Base-by-base conservation (phyloP, 2,329 filamentous ascomycete species). In the Claviceps sp. region DNA sequence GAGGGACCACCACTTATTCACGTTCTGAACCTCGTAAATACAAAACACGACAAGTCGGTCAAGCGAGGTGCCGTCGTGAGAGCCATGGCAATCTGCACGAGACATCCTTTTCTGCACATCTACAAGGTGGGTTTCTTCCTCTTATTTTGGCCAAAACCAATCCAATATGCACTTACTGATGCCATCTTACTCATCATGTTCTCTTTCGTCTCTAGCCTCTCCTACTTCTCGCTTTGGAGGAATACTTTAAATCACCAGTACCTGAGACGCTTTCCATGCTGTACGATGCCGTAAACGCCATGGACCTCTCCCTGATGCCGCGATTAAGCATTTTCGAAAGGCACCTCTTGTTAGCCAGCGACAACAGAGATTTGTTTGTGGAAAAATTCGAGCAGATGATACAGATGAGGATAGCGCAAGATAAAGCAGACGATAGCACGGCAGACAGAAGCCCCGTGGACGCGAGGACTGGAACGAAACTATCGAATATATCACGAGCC, bases 361-460 rank as follows among this genome's bases (percentile, higher is more conserved):
- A 96, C 60, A 90, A 89, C 60, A 95, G 94, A 65, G 93, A 98
- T 64, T 81, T 98, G 60, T 98, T 98, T 63, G 80, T 96, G 37
- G 93, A 98, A 64, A 98, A 97, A 64, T 98, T 98, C 61, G 89
- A 96, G 67, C 82, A 85, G 56, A 95, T 97, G 83, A 86, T 95
- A 52, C 81, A 90, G 58, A 87, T 87, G 69, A 82, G 88, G 43
- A 82, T 89, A 66, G 77, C 77, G 13, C 81, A 88, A 56, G 87
- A 82, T 57, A 69, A 71, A 46, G 70, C 69, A 17, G 72, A 71
- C n/a, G 72, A 71, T 19, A 64, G 66, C 62, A 55, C 69, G 51
- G 50, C 68, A 44, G 65, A 76, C 59, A 58, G 59, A 24, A 48
- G 57, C 40, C 52, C 56, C 30, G 74, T 78, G 47, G 69, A 73